Base-by-base conservation (phyloP, 441 rosid genomes). In the Macaranga tanarius region DNA sequence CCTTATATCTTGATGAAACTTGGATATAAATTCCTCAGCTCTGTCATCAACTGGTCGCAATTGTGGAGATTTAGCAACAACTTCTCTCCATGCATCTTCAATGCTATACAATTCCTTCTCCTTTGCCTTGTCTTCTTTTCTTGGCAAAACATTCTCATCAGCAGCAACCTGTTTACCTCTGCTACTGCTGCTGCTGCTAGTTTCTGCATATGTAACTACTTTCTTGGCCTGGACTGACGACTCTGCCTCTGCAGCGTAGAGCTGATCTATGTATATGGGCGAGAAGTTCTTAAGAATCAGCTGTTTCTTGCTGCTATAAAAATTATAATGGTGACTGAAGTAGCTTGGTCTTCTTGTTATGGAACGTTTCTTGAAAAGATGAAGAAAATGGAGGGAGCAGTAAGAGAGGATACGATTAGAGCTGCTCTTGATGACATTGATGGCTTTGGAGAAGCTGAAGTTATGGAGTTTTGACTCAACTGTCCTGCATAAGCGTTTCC, bases 21-120 rank as follows among this genome's bases (percentile, higher is more conserved):
- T 87, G 48, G 63, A 48, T 34, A 93, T 93, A 56, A 93, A 93
- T 59, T 91, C 92, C 7, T 84, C 92, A 7, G 94, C 92, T 76
- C 89, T 82, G 47, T 91, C 95, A 57, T 93, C 88, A 54, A 93
- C 94, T 31, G 89, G 78, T 72, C 87, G 83, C 45, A 91, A 69
- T 75, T 88, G 92, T 1, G 95, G 95, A 7, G 98, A 90, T 44
- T 77, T 80, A 38, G 94, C 92, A 28, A 93, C 90, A 23, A 85
- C 83, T 59, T 84, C 86, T 68, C 82, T 87, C 97, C 95, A 93
- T 25, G 90, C 90, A 77, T 90, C 97, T 68, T 93, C 98, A 15
- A 89, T 59, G 23, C 79, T 84, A 62, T 73, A 56, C 31, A 81
- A 34, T 31, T 74, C 79, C 65, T 74, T 78, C 69, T 81, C 19